Conservation (phyloP, 2,329 filamentous ascomycete species). For the Epichloe uncinata region DNA sequence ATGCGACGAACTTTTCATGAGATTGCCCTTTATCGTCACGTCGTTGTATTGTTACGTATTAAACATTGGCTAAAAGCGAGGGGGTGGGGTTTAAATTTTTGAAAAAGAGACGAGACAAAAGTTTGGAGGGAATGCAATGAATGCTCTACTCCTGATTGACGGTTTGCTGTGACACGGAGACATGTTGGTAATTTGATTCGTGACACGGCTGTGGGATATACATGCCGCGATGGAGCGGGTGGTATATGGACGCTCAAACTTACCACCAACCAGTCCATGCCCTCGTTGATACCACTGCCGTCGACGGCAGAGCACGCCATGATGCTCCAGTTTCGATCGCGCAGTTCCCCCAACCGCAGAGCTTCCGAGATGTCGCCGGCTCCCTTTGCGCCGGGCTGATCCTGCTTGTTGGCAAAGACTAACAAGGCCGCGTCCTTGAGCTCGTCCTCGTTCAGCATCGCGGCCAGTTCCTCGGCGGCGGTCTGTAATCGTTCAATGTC, state of each 20-base stretch:
- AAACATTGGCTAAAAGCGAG: slow-evolving; percentile 7
- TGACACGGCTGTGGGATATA: too few relatives aligned
- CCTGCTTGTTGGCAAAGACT: slow-evolving; percentile 98
- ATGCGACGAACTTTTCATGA: slow-evolving; percentile 13
- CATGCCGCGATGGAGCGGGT: neutral
- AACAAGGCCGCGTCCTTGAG: slow-evolving; percentile 82
- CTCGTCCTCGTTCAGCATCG: slow-evolving; percentile 96
- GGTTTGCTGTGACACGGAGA: slow-evolving; percentile 20
- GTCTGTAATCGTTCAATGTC: slow-evolving; percentile 92
- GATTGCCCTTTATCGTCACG: slow-evolving; percentile 13
- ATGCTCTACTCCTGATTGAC: slow-evolving; percentile 20
- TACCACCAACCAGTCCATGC: slow-evolving; percentile 98
- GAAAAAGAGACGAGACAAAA: neutral
- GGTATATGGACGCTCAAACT: slow-evolving; percentile 17
- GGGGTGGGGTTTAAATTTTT: too few relatives aligned
- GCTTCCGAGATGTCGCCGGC: slow-evolving; percentile 95
- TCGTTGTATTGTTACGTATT: slow-evolving; percentile 19
- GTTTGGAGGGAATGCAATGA: neutral
- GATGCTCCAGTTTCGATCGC: slow-evolving; percentile 98
- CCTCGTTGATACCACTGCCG: slow-evolving; percentile 85
- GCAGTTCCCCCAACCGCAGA: slow-evolving; percentile 74
- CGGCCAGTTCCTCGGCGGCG: slow-evolving; percentile 79
- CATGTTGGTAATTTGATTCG: neutral
- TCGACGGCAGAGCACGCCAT: slow-evolving; percentile 95
- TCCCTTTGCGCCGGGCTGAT: slow-evolving; percentile 91